Evolutionary conservation across 768 basidiomycete species (phyloP), one percentile per base, ranked within the genome.

Genomic region (Clitopilus hobsonii): DNA sequence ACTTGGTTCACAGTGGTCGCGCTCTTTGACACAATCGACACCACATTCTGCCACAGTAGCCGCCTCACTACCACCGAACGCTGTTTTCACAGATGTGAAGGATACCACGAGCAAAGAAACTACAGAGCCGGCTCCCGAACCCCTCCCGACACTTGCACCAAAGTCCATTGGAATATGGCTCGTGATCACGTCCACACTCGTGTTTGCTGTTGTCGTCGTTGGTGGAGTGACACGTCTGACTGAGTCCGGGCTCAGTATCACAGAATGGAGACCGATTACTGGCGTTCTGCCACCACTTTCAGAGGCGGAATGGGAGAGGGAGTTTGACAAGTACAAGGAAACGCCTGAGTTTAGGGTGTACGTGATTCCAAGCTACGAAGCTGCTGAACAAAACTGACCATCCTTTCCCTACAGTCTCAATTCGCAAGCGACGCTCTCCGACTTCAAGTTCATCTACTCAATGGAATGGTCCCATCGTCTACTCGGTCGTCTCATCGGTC

Each of bases 401-500:
- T 10, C n/a, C 26, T 41, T 48, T 45, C 23, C 49, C 14, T 38
- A 6, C 65, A 98, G 95, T 65, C 73, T 94, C 58, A 99, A 99
- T 68, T 88, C 91, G 56, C 84, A 86, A 8, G 94, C 97, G 54
- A 84, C 86, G 26, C 71, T 98, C 54, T 78, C 85, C 25, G 89
- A 98, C 64, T 99, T 99, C 77, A 98, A 99, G 70, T 81, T 81
- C 57, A 98, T 99, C 56, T 99, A 94, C 71, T 89, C 88, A 73
- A 95, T 94, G 96, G 97, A 99, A 79, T 99, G 94, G 93, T 83
- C 84, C 5, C 97, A 99, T 71, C 90, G 97, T 38, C 73, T 96
- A 52, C 84, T 98, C 51, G 97, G 97, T 7, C 91, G 97, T 55
- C 67, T 94, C 60, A 85, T 93, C 59, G 91, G 90, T 36, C 57